phyloP scores from a whole-genome alignment of 2,329 filamentous ascomycete species.

The Colletotrichum shisoi region DNA sequence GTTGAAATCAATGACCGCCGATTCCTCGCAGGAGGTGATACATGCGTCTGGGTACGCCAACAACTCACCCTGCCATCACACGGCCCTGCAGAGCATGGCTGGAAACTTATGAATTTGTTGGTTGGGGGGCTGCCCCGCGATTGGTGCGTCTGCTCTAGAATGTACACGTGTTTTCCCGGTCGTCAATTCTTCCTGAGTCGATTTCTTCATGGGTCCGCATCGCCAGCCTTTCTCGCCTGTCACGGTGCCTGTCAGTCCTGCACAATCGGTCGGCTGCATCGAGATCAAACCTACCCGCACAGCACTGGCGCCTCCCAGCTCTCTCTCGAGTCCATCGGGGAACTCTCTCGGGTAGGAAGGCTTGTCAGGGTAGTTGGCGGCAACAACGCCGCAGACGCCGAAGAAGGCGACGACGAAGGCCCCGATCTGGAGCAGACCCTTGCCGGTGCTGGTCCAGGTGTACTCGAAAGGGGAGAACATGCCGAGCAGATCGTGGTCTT shows the following conservation, averaged over 20 bases:
- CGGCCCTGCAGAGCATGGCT: background rate
- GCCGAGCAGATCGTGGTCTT: conserved; percentile 92
- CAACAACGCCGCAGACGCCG: conserved; percentile 72
- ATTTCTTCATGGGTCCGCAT: conserved; percentile 59
- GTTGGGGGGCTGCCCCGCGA: conserved; percentile 22
- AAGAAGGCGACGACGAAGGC: conserved; percentile 71
- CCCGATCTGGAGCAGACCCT: conserved; percentile 72
- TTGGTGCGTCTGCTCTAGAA: conserved; percentile 39
- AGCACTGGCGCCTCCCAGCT: conserved; percentile 75
- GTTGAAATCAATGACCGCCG: background rate
- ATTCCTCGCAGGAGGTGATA: background rate
- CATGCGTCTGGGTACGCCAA: too few relatives aligned
- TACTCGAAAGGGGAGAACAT: conserved; percentile 91
- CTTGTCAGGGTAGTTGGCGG: conserved; percentile 75
- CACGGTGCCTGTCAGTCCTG: conserved; percentile 25
- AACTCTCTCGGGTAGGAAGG: conserved; percentile 74
- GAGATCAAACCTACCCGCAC: conserved; percentile 64
- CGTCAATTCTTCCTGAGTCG: conserved; percentile 11
- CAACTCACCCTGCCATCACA: background rate
- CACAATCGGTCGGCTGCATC: background rate
- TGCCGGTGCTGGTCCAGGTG: conserved; percentile 77
- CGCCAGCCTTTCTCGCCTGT: conserved; percentile 64
- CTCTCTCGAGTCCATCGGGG: conserved; percentile 74
- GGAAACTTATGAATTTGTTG: conserved; percentile 34
- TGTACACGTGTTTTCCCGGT: conserved; percentile 35